Percentiles rank a stretch among this genome's conserved stretches.
phyloP scores from a whole-genome alignment of 148 eudicot genomes.

The Persicaria maculosa region DNA sequence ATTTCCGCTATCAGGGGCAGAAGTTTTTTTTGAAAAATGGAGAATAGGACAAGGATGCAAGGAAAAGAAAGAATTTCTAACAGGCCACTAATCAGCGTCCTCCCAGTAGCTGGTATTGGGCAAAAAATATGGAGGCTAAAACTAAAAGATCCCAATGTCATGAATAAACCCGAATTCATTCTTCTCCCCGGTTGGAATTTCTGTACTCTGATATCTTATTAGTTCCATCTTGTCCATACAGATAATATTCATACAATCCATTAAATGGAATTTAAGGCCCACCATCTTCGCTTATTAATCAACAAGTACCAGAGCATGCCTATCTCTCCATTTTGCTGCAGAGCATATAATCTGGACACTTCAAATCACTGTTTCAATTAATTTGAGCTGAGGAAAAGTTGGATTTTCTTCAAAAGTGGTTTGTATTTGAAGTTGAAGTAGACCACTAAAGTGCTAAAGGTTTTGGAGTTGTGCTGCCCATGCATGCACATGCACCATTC shows the following conservation, averaged over 20 bases:
- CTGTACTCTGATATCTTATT: neutral
- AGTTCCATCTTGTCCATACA: slow-evolving; percentile 9
- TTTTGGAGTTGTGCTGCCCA: neutral
- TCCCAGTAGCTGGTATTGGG: too few species aligned
- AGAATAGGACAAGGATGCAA: too few species aligned
- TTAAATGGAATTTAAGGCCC: slow-evolving; percentile 3
- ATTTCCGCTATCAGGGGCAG: too few species aligned
- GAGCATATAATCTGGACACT: slow-evolving; percentile 6
- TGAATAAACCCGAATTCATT: neutral
- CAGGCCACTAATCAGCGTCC: too few species aligned
- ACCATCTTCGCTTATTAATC: neutral
- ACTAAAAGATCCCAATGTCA: neutral
- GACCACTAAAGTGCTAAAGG: neutral
- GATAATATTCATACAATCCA: neutral
- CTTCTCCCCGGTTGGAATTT: neutral
- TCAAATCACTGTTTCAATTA: slow-evolving; percentile 5
- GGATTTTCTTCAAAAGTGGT: slow-evolving; percentile 3
- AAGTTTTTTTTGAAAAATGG: too few species aligned
- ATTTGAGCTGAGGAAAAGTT: neutral
- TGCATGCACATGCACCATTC: slow-evolving; percentile 1
- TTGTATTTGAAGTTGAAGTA: neutral
- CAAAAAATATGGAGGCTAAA: too few species aligned
- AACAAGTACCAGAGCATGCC: slow-evolving; percentile 9
- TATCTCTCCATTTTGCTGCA: neutral
- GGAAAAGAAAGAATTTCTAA: too few species aligned